phyloP scores from a whole-genome alignment of 2,329 filamentous ascomycete genomes.

The Ophiostoma ips region DNA sequence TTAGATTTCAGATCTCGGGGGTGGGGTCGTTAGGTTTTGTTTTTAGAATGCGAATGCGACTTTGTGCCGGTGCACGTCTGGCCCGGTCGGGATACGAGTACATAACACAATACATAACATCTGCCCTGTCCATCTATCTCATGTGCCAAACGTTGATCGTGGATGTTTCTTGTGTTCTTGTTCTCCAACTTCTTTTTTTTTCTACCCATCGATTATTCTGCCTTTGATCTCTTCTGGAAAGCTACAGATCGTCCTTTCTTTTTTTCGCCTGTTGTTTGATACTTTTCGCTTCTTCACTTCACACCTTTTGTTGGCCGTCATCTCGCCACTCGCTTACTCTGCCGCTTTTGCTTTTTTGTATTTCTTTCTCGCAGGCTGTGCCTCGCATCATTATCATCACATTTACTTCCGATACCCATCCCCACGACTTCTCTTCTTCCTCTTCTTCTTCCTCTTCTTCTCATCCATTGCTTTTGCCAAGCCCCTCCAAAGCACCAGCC shows the following conservation, averaged over 20 bases:
- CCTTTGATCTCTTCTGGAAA: constrained; percentile 5
- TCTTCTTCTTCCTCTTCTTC: neutral
- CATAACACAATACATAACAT: neutral
- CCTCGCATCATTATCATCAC: neutral
- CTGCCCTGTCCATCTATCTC: neutral
- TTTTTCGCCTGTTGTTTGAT: neutral
- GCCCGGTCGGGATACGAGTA: neutral
- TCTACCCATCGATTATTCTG: neutral
- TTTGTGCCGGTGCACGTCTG: neutral
- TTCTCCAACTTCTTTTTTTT: neutral
- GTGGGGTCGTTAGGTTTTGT: too few species aligned
- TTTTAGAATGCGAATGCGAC: neutral
- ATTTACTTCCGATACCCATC: too few species aligned
- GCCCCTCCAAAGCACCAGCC: constrained; percentile 3
- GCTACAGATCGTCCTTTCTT: constrained; percentile 8
- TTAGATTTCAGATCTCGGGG: too few species aligned
- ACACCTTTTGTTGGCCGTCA: neutral
- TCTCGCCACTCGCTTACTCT: neutral
- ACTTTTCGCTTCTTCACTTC: neutral
- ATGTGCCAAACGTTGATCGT: too few species aligned
- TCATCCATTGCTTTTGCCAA: too few species aligned
- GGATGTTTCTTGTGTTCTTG: too few species aligned
- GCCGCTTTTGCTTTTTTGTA: neutral
- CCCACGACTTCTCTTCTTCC: neutral
- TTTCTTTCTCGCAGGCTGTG: constrained; percentile 1